Evolutionary conservation across 2,329 filamentous ascomycete species (phyloP).

Genomic region (Sclerotinia spermophila): DNA sequence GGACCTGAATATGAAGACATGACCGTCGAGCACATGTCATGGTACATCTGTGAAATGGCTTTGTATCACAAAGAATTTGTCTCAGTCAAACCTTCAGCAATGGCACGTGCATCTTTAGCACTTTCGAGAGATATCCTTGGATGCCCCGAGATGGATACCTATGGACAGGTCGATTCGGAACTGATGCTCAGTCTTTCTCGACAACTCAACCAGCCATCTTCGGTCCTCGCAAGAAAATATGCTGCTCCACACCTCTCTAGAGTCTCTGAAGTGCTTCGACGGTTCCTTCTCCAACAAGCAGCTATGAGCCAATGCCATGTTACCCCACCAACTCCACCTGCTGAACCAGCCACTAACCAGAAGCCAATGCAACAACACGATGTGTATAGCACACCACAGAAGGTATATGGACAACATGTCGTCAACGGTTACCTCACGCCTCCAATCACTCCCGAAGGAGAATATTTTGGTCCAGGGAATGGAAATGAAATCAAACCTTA

Average conservation of each 20-base stretch:
- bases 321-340: conserved; percentile 61
- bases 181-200: conserved; percentile 53
- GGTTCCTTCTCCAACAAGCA: conserved; percentile 62
- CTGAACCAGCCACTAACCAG: conserved; percentile 45
- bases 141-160: conserved; percentile 68
- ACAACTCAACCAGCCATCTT: conserved; percentile 63
- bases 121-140: conserved; percentile 82
- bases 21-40: conserved; percentile 90
- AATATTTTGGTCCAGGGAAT: conserved; percentile 43
- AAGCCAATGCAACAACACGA: conserved; percentile 46
- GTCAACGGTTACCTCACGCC: conserved; percentile 78
- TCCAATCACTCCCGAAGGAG: conserved; percentile 76
- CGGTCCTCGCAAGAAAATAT: conserved; percentile 66
- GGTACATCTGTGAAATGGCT: conserved; percentile 92
- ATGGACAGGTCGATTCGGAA: conserved; percentile 66
- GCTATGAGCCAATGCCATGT: conserved; percentile 49
- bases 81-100: conserved; percentile 82
- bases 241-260: conserved; percentile 61
- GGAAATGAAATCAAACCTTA: conserved; percentile 32
- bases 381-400: conserved; percentile 72
- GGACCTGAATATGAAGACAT: conserved; percentile 65
- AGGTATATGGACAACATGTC: conserved; percentile 59
- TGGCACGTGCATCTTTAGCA: conserved; percentile 83
- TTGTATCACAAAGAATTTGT: conserved; percentile 97
- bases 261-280: conserved; percentile 61